phyloP scores from a whole-genome alignment of 345 rosid species.

The Bruguiera sexangula region DNA sequence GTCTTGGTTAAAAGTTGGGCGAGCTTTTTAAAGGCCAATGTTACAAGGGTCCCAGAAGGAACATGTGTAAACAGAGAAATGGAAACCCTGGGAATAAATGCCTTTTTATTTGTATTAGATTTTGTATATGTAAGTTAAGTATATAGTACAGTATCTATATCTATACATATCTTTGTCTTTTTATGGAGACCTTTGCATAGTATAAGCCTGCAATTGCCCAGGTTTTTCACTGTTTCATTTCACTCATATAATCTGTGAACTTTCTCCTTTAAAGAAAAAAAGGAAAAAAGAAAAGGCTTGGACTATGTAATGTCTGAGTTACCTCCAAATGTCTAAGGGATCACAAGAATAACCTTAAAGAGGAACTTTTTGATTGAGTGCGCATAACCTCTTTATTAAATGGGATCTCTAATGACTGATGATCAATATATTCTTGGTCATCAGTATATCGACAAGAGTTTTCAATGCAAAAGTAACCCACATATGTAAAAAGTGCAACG shows the following conservation, averaged over 20 bases:
- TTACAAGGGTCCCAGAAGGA: not conserved
- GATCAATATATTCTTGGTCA: not conserved
- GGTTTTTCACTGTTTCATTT: slow-evolving; percentile 13
- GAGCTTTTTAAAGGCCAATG: slow-evolving; percentile 20
- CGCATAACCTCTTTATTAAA: not conserved
- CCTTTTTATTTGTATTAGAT: not conserved
- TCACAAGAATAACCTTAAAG: not conserved
- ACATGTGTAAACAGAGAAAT: slow-evolving; percentile 8
- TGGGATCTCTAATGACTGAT: not conserved
- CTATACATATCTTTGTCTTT: not conserved
- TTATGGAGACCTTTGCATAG: not conserved
- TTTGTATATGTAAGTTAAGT: not conserved
- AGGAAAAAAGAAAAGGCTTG: too few relatives aligned
- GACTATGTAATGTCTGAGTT: not conserved
- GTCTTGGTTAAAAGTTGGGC: slow-evolving; percentile 31
- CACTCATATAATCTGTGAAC: not conserved
- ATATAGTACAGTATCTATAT: slow-evolving; percentile 5
- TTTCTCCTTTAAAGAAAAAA: not conserved
- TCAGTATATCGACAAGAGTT: too few relatives aligned
- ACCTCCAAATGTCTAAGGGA: not conserved
- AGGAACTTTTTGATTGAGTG: not conserved
- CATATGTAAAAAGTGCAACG: too few relatives aligned
- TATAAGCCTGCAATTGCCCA: slow-evolving; percentile 6
- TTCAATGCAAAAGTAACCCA: too few relatives aligned
- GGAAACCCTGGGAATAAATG: slow-evolving; percentile 25